These are phyloP conservation scores for Dioscorea alata DNA, from an alignment of 106 monocot genomes.

Conservation along the genomic window DNA sequence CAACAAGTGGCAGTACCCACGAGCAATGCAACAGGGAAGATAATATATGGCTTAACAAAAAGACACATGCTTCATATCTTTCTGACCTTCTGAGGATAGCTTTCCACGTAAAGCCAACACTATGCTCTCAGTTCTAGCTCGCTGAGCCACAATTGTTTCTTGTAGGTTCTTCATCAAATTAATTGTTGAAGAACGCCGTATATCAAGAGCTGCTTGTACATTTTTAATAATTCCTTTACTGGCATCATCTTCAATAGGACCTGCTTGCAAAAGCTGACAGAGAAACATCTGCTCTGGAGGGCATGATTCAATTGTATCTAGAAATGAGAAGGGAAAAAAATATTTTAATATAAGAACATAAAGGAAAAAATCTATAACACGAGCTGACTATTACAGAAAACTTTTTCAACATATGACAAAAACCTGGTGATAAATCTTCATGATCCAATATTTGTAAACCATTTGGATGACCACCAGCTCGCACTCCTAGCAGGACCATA, in stretches of 20 bases:
- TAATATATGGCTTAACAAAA: too few species aligned
- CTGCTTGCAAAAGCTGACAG: conserved; percentile 43
- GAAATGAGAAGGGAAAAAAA: not conserved
- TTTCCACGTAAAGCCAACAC: conserved; percentile 34
- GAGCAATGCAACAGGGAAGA: not conserved
- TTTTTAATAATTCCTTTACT: conserved; percentile 16
- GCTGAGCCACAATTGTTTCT: conserved; percentile 44
- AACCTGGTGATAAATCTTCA: conserved; percentile 57
- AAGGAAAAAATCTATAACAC: not conserved
- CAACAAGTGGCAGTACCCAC: not conserved
- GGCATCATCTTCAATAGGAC: conserved; percentile 15
- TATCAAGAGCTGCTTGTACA: conserved; percentile 66
- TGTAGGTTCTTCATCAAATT: conserved; percentile 66
- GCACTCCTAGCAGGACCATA: conserved; percentile 57
- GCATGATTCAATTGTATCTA: conserved; percentile 57
- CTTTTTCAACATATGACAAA: not conserved
- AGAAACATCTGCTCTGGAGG: conserved; percentile 77
- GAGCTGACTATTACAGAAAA: too few species aligned
- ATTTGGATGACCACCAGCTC: conserved; percentile 46
- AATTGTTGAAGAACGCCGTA: conserved; percentile 51
- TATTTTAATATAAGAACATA: not conserved
- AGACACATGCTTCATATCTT: not conserved
- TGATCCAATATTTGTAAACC: conserved; percentile 46
- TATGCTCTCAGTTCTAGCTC: conserved; percentile 57
- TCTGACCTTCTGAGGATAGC: conserved; percentile 65